Evolutionary conservation across 2,329 filamentous ascomycete species (phyloP), one percentile per base, ranked within the genome.

Genomic region (Thyridium curvatum): DNA sequence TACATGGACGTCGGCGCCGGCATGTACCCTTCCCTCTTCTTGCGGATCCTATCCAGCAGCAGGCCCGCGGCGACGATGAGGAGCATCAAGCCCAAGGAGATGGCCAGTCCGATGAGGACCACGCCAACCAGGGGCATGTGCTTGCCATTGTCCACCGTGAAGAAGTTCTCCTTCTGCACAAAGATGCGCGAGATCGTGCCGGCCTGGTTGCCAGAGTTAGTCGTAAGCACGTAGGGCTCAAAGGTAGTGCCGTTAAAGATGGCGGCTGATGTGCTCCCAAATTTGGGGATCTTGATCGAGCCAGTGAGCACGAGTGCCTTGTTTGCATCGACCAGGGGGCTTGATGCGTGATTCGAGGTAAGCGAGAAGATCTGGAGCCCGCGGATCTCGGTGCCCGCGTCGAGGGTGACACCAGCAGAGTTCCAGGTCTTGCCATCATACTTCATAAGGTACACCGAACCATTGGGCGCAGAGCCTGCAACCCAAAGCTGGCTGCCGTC

Each of bases 271-370:
- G 84, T 87, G 41, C 81, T 82, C 42, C 91, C 90, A 55, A 89
- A 89, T 35, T 68, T 66, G 0, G 84, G 78, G 14, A 97, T 71
- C 47, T 79, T 74, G 48, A 98, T 77, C 38, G 84, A 77, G 30
- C 93, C 93, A n/a, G 87, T 87, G 36, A 97, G 68, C 62, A 98
- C 74, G 29, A 98, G 75, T 4, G 79, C 74, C 56, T 93, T 79
- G 45, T 79, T 70, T 14, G 73, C 62, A 37, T 79, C 72, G 13
- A 98, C 64, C 7, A 89, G 66, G 30, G 75, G 62, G 3, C 75
- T 79, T 12, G 69, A 62, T 29, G 67, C 76, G 56, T 97, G 93
- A 13, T 77, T 63, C 35, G 81, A 63, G 1, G 76, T 83, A 15
- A 94, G 60, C 4, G 78, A 74, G 49, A 97, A 81, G 41, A 97